Conservation (phyloP, 768 basidiomycete genomes). For the Multifurca ochricompacta region DNA sequence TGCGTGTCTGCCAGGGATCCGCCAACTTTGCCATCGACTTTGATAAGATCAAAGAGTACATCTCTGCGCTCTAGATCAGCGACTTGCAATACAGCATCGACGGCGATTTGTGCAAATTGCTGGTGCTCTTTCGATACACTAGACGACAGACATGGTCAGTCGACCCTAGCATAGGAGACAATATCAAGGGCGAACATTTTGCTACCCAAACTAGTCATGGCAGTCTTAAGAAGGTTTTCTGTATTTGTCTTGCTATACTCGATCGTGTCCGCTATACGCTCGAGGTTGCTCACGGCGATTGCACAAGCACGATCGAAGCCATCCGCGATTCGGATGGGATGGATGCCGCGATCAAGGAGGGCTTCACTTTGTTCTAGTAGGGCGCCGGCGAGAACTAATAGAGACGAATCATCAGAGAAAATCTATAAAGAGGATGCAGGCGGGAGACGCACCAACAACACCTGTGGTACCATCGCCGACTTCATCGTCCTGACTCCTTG, state of each 20-base stretch:
- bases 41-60: constrained; percentile 96
- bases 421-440: not conserved
- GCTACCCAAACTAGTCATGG: constrained; percentile 93
- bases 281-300: constrained; percentile 84
- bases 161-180: not conserved
- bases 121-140: constrained; percentile 96
- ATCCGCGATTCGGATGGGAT: constrained; percentile 98
- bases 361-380: constrained; percentile 90
- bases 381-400: constrained; percentile 88
- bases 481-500: constrained; percentile 98
- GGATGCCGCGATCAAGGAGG: constrained; percentile 97
- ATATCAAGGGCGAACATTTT: constrained; percentile 74
- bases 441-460: constrained; percentile 76
- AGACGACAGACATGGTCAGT: constrained; percentile 1
- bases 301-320: constrained; percentile 93
- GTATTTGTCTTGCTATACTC: constrained; percentile 78
- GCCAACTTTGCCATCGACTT: constrained; percentile 98
- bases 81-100: constrained; percentile 91
- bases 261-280: constrained; percentile 85
- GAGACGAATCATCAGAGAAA: not conserved
- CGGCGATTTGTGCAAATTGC: constrained; percentile 96
- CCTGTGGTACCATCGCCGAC: constrained; percentile 99
- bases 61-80: constrained; percentile 93
- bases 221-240: constrained; percentile 83
- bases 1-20: constrained; percentile 93